Evolutionary conservation across 768 basidiomycete species (phyloP), one percentile per base, ranked within the genome.

Genomic region (Auricularia cornea): DNA sequence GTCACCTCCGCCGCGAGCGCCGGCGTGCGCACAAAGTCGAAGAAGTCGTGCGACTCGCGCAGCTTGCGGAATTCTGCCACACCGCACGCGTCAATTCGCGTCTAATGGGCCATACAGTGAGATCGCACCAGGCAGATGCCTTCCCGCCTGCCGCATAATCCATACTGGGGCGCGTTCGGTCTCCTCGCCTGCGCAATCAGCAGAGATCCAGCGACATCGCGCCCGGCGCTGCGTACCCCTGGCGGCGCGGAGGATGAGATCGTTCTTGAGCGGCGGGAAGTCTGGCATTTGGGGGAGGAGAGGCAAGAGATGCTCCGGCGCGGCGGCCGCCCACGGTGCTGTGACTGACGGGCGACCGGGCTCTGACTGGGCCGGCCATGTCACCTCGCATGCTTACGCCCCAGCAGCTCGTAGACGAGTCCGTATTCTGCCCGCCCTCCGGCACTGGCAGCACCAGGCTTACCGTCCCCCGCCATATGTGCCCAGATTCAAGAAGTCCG

Each of bases 71-170:
- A 98, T 78, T 98, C 96, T 96, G 72, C 1, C n/a, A 33, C 29
- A 26, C 31, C 28, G 29, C 14, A 40, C 44, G 44, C 44, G 16
- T n/a, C 44, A 30, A 28, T 59, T 11, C 44, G 54, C 31, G 32
- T 51, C 38, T 48, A 26, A 11, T n/a, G 18, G 26, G 44, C 11
- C 16, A 16, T 28, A 30, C 26, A 14, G 30, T 26, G 23, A 56
- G 62, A 72, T 38, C 75, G 71, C 69, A 90, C 91, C 95, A 75
- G 95, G 95, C 56, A 98, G 84, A 77, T 96, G 95, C 60, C 95
- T 85, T 59, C 95, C 95, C 28, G 95, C 95, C 73, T 98, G 95
- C 38, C 95, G 85, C 95, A 98, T 98, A 59, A 96, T 90, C 95
- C 95, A 98, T 63, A 94, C 93, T n/a, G 95, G 94, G 6, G 94